These are phyloP conservation scores for Trichoderma gamsii DNA, from an alignment of 495 filamentous ascomycete species.

Conservation along the genomic window DNA sequence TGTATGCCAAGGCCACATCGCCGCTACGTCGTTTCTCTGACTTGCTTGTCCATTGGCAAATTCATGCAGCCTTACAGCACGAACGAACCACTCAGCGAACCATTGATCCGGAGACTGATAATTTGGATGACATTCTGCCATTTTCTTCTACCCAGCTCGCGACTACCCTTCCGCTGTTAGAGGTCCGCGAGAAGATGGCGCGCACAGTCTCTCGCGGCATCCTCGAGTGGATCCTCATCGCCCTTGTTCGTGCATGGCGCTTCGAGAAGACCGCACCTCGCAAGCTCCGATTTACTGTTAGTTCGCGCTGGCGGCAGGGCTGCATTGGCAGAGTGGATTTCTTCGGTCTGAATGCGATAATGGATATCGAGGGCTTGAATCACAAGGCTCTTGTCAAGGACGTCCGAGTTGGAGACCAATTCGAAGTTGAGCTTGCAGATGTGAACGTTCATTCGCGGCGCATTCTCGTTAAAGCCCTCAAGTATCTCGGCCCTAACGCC, in stretches of 20 bases:
- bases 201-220: conserved; percentile 11
- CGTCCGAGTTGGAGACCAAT: conserved; percentile 43
- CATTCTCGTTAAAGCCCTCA: conserved; percentile 48
- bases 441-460: conserved; percentile 48
- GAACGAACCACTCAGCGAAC: conserved; percentile 52
- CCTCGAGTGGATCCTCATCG: conserved; percentile 56
- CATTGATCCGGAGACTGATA: conserved; percentile 30
- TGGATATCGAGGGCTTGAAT: conserved; percentile 31
- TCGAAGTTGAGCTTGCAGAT: conserved; percentile 52
- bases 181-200: conserved; percentile 41
- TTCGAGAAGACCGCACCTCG: conserved; percentile 59
- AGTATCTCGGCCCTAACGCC: background rate
- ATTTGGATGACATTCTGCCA: conserved; percentile 45
- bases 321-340: conserved; percentile 33
- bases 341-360: conserved; percentile 31
- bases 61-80: conserved; percentile 71
- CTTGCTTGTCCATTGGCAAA: conserved; percentile 85
- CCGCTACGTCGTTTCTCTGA: conserved; percentile 81
- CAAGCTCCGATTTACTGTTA: conserved; percentile 52
- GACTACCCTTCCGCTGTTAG: conserved; percentile 40
- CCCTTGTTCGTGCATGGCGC: conserved; percentile 68
- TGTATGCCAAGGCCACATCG: conserved; percentile 76
- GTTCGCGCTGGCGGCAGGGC: conserved; percentile 13
- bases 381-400: conserved; percentile 30
- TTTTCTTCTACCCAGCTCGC: conserved; percentile 56